phyloP scores from a whole-genome alignment of 805 yeast genomes.

The Maudiozyma pseudohumilis region DNA sequence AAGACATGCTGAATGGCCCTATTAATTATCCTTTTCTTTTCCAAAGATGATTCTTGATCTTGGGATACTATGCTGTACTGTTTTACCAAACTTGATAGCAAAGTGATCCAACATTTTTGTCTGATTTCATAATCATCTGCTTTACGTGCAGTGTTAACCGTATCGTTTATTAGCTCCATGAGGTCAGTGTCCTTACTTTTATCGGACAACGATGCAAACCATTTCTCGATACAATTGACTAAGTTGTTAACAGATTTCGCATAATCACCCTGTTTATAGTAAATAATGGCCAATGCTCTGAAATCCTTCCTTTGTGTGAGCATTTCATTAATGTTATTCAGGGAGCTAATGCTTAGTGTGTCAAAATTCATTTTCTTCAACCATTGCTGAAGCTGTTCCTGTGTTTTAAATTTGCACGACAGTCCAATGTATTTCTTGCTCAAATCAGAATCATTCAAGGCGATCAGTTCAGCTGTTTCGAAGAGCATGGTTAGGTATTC shows the following conservation, averaged over 20 bases:
- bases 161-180: constrained; percentile 8
- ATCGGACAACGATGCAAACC: constrained; percentile 7
- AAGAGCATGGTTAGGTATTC: constrained; percentile 16
- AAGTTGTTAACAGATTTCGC: constrained; percentile 13
- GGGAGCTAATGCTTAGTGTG: constrained; percentile 7
- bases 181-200: constrained; percentile 4
- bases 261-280: constrained; percentile 11
- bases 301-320: constrained; percentile 9
- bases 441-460: constrained; percentile 4
- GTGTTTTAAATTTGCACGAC: constrained; percentile 10
- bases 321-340: constrained; percentile 6
- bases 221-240: constrained; percentile 10
- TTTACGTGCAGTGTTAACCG: constrained; percentile 9
- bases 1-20: constrained; percentile 15
- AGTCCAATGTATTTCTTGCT: constrained; percentile 11
- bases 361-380: constrained; percentile 10
- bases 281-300: constrained; percentile 15
- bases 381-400: constrained; percentile 11
- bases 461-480: background rate
- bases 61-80: constrained; percentile 2
- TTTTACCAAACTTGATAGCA: constrained; percentile 16
- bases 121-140: constrained; percentile 4
- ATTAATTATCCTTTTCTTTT: constrained; percentile 3
- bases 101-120: constrained; percentile 16
- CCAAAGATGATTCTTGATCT: background rate